A percentile compares a stretch with the other conserved stretches of the same genome.
phyloP scores from a whole-genome alignment of 2,329 filamentous ascomycete genomes.

The Apiospora hydei region DNA sequence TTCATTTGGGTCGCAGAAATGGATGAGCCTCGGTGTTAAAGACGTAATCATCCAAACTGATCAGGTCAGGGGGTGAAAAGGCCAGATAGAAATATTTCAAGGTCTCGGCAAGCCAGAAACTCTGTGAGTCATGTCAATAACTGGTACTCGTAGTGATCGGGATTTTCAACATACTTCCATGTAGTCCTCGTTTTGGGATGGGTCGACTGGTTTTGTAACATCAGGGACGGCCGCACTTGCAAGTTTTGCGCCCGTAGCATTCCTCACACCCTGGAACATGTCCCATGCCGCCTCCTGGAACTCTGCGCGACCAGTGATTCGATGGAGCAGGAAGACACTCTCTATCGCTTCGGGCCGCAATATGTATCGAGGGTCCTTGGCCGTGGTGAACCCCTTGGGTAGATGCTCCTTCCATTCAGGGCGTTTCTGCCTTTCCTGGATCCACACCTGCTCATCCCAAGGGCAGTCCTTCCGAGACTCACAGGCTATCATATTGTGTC shows the following conservation, averaged over 20 bases:
- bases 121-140: constrained; percentile 48
- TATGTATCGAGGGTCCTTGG: constrained; percentile 46
- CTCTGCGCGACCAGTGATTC: constrained; percentile 38
- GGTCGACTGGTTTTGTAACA: constrained; percentile 55
- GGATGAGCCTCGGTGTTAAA: constrained; percentile 52
- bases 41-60: constrained; percentile 68
- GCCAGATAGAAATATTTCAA: constrained; percentile 53
- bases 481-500: constrained; percentile 57
- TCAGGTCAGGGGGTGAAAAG: constrained; percentile 61
- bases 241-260: constrained; percentile 35
- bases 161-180: constrained; percentile 39
- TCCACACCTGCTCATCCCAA: constrained; percentile 36
- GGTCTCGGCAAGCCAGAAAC: constrained; percentile 71
- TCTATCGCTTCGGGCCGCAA: constrained; percentile 45
- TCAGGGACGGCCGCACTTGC: constrained; percentile 40
- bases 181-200: constrained; percentile 51
- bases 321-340: constrained; percentile 43
- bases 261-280: constrained; percentile 41
- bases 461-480: constrained; percentile 43
- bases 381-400: constrained; percentile 63
- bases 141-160: background rate
- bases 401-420: constrained; percentile 39
- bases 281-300: constrained; percentile 42
- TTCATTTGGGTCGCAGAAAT: constrained; percentile 32
- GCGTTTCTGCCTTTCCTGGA: constrained; percentile 34